Percentiles rank a stretch among this genome's conserved stretches.
Evolutionary conservation across 148 eudicot species (phyloP).

Genomic region (Chenopodium quinoa): DNA sequence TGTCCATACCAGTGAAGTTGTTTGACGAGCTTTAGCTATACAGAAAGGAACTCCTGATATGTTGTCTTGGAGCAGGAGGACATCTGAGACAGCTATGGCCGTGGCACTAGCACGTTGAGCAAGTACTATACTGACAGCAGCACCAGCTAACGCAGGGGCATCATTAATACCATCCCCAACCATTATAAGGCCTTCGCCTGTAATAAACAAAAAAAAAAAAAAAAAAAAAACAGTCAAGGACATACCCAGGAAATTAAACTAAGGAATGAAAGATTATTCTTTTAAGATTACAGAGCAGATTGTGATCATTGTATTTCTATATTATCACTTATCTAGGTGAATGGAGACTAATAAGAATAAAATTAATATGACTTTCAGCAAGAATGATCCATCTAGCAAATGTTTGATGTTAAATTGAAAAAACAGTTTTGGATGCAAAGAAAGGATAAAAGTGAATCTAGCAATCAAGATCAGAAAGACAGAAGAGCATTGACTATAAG

Average conservation of each 20-base stretch:
- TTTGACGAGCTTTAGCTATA: slow-evolving; percentile 84
- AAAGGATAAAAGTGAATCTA: neutral
- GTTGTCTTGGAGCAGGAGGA: slow-evolving; percentile 82
- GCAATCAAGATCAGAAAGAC: neutral
- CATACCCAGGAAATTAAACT: neutral
- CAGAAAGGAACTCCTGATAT: slow-evolving; percentile 90
- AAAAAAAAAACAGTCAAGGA: neutral
- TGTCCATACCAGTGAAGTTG: slow-evolving; percentile 67
- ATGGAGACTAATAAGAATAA: neutral
- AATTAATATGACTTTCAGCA: neutral
- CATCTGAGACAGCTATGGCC: slow-evolving; percentile 97
- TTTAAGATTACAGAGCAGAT: neutral
- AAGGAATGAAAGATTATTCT: neutral
- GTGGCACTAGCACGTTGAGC: slow-evolving; percentile 95
- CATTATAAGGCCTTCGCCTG: slow-evolving; percentile 93
- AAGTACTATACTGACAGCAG: slow-evolving; percentile 88
- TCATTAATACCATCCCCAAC: slow-evolving; percentile 98
- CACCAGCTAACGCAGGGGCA: slow-evolving; percentile 98
- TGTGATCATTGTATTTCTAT: neutral
- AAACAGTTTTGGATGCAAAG: neutral
- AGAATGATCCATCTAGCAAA: neutral
- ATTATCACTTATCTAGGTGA: neutral
- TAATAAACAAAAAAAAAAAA: neutral
- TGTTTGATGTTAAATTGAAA: neutral
- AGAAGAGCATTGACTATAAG: neutral